phyloP scores from a whole-genome alignment of 345 rosid genomes.

The Eucalyptus paniculata region DNA sequence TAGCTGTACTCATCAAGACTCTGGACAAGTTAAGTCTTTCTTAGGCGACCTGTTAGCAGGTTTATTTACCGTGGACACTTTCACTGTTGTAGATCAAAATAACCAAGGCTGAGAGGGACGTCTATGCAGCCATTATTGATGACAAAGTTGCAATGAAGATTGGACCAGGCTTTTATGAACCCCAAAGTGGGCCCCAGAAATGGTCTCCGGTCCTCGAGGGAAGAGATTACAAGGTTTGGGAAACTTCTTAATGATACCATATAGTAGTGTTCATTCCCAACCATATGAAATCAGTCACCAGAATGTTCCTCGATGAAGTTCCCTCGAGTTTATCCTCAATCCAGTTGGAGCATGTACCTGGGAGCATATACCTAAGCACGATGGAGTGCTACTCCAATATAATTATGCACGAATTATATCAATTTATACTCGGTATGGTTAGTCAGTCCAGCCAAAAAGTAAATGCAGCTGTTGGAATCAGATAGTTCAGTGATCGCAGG shows the following conservation, averaged over 20 bases:
- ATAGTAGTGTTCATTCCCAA: neutral
- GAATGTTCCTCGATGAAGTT: neutral
- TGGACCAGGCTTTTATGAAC: conserved; percentile 87
- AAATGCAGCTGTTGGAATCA: neutral
- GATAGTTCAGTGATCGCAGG: neutral
- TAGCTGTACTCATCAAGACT: neutral
- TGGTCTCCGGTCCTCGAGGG: conserved; percentile 73
- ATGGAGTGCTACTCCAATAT: neutral
- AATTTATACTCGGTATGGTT: neutral
- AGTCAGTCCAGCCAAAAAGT: neutral
- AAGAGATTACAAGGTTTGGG: conserved; percentile 88
- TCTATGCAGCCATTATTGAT: conserved; percentile 75
- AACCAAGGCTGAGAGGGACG: conserved; percentile 66
- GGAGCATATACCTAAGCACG: neutral
- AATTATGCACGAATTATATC: neutral
- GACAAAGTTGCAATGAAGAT: conserved; percentile 79
- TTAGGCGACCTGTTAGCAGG: neutral
- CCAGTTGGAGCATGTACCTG: neutral
- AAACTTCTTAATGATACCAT: conserved; percentile 29
- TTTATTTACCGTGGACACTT: neutral
- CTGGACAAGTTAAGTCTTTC: neutral
- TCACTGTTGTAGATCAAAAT: conserved; percentile 43
- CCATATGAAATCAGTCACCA: neutral
- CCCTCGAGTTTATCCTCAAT: neutral
- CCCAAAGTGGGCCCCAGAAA: conserved; percentile 29